Conservation (phyloP, 768 basidiomycete species). For the Chlorophyllum brunneum region DNA sequence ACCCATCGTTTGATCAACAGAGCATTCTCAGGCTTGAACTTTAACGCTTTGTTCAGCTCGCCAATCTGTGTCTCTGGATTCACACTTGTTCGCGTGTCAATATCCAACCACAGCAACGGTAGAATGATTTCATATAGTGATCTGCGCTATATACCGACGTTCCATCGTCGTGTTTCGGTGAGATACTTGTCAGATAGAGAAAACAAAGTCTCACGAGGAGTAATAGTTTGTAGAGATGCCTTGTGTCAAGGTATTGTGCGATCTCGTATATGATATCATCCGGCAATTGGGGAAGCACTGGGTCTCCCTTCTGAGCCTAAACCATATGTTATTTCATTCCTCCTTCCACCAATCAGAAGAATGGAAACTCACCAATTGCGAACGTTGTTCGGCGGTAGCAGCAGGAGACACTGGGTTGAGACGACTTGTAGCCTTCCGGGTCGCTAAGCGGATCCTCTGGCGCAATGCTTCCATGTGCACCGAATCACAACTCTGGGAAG, state of each 20-base stretch:
- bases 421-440: too few species aligned
- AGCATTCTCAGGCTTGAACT: neutral
- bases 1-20: neutral
- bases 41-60: neutral
- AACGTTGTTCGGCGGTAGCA: too few species aligned
- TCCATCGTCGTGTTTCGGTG: too few species aligned
- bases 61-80: neutral
- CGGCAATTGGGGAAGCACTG: neutral
- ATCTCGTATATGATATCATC: conserved; percentile 6
- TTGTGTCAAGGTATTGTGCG: neutral
- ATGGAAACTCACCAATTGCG: too few species aligned
- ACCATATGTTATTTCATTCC: too few species aligned
- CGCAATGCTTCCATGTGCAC: too few species aligned
- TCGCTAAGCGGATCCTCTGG: too few species aligned
- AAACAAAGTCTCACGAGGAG: neutral
- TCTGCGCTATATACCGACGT: neutral
- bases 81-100: neutral
- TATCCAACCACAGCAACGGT: neutral
- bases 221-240: neutral
- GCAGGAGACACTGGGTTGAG: too few species aligned
- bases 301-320: neutral
- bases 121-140: neutral
- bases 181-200: too few species aligned
- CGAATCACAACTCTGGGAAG: too few species aligned
- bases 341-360: too few species aligned